Evolutionary conservation across 169 alveolate genomes (phyloP).

Genomic region (Plasmodium chabaudi): DNA sequence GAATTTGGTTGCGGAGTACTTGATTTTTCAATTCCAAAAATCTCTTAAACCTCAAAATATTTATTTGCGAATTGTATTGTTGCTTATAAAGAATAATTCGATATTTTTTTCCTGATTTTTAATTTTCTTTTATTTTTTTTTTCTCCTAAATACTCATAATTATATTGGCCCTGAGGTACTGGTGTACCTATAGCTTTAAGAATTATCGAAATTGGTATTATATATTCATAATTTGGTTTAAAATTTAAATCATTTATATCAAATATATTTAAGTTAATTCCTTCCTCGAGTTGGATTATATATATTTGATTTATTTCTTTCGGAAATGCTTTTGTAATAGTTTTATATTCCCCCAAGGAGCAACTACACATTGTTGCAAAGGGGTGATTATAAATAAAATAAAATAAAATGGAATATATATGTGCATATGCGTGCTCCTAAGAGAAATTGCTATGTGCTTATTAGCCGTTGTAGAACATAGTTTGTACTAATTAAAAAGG

Average conservation of each 20-base stretch:
- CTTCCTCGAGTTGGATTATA: constrained; percentile 34
- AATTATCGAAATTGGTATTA: constrained; percentile 37
- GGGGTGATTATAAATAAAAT: neutral
- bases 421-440: too few species aligned
- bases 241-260: constrained; percentile 56
- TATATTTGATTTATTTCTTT: constrained; percentile 37
- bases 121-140: constrained; percentile 18
- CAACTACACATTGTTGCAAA: neutral
- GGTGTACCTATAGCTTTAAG: constrained; percentile 58
- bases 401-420: neutral
- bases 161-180: constrained; percentile 55
- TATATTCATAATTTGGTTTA: constrained; percentile 65
- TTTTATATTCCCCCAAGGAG: constrained; percentile 28
- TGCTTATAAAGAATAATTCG: constrained; percentile 52
- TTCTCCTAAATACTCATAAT: constrained; percentile 53
- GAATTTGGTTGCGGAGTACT: constrained; percentile 40
- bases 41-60: constrained; percentile 50
- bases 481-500: neutral
- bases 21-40: constrained; percentile 69
- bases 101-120: constrained; percentile 10
- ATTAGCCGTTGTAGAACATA: neutral
- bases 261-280: constrained; percentile 30
- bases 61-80: constrained; percentile 53
- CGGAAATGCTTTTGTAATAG: constrained; percentile 30
- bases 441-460: too few species aligned